Evolutionary conservation across 1,284 basidiomycete genomes (phyloP), one percentile per base, ranked within the genome.

Genomic region (Heterobasidion irregulare): DNA sequence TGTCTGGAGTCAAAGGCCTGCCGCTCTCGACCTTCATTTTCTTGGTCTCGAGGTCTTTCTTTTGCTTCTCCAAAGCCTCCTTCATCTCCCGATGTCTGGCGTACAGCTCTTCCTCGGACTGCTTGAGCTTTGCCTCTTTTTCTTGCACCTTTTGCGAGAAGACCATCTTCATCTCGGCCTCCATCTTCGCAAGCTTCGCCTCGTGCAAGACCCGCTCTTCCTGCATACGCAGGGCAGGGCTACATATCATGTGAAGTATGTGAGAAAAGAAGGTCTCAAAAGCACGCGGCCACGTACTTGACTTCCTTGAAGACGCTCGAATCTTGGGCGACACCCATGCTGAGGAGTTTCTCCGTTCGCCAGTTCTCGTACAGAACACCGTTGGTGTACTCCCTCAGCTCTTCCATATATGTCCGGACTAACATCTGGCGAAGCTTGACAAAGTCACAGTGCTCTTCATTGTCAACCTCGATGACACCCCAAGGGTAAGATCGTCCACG

Each of bases 121-220:
- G 94, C 77, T 97, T 98, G 69, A 98, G 80, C 74, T 98, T 98
- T 60, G 92, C 83, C 71, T 98, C 94, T 78, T 98, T 98, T 73
- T 98, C 94, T 70, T 94, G 92, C 54, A 98, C 94, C 73, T 98
- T 98, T 74, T 98, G 95, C 71, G 95, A 93, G 91, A 98, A 98
- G 64, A 98, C 94, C 89, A 94, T 92, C 82, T 94, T 95, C 94
- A 97, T 96, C 80, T 98, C 94, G 57, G 92, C 89, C 76, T 98
- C 94, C 94, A 98, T 98, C 86, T 98, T 98, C 57, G 91, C 83
- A 58, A 98, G 82, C 72, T 98, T 98, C 62, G 92, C 91, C 75
- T 96, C 93, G 72, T 96, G 93, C 68, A 94, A 74, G 54, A 91
- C 79, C 57, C 94, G 89, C 70, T 98, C 95, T 69, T 98, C 95